Evolutionary conservation across 2,329 filamentous ascomycete species (phyloP), one percentile per base, ranked within the genome.

Genomic region (Penicillium sp.): DNA sequence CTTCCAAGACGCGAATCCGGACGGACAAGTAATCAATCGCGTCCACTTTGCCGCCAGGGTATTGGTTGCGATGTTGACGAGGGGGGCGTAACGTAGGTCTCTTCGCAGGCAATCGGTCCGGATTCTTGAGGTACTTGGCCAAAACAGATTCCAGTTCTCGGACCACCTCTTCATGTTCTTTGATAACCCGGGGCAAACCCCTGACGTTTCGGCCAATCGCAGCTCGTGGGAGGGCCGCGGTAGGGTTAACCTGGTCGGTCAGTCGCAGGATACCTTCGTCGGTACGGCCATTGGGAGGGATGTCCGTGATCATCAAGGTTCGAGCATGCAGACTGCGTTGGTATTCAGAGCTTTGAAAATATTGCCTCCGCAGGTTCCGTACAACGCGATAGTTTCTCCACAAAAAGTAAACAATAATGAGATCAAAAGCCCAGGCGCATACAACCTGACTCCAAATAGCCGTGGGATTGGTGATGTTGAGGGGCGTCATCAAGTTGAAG

Each of bases 201-300:
- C 91, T 95, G 54, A 96, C 89, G 61, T 97, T 96, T 55, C 93
- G 82, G 22, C 88, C 90, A 60, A 97, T 84, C 10, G 87, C 84
- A 19, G 85, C 88, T 54, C 86, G 79, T 3, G 89, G 87, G 48
- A 89, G 81, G 10, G 85, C 86, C 10, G 86, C 85, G 22, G 84
- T 87, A 1, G 87, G 87, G 24, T 84, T 87, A 34, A 93, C 78
- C 53, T 83, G 75, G 56, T 96, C 89, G 26, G 89, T 87, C 51
- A 98, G 79, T 53, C 85, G 81, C 29, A 88, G 79, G 49, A 98
- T 84, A 19, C 91, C 93, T 67, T 96, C 90, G 60, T 97, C 90
- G 0, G 83, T 86, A 50, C 85, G 78, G 40, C 81, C 77, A n/a
- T 82, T 78, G 53, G 82, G 82, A 1, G 88, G 87, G 42, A 98